These are phyloP conservation scores for Lentithecium fluviatile DNA, from an alignment of 495 filamentous ascomycete genomes.

Conservation along the genomic window DNA sequence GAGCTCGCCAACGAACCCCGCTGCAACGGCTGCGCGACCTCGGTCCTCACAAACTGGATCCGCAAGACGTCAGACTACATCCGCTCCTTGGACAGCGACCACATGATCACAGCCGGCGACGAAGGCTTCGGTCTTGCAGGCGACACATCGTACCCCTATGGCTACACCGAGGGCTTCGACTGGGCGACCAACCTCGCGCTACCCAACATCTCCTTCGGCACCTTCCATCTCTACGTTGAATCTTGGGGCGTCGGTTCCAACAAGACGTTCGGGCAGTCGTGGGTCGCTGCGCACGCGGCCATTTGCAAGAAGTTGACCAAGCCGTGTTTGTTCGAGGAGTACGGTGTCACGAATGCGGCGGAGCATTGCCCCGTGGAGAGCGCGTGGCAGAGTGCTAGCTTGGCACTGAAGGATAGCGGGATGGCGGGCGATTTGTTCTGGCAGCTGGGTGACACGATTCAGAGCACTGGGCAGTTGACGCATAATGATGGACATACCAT, in stretches of 20 bases:
- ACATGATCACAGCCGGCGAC: constrained; percentile 70
- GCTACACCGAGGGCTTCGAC: constrained; percentile 27
- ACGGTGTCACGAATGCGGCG: constrained; percentile 19
- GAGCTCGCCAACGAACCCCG: constrained; percentile 70
- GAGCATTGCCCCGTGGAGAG: constrained; percentile 23
- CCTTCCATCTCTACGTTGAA: constrained; percentile 35
- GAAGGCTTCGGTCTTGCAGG: constrained; percentile 48
- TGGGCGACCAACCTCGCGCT: constrained; percentile 29
- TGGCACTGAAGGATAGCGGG: constrained; percentile 15
- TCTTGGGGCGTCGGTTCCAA: constrained; percentile 25
- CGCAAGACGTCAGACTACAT: constrained; percentile 59
- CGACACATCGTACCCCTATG: constrained; percentile 31
- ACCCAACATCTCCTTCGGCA: constrained; percentile 29
- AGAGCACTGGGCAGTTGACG: constrained; percentile 26
- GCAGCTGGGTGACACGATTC: constrained; percentile 38
- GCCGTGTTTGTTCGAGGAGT: constrained; percentile 35
- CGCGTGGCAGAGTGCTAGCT: constrained; percentile 34
- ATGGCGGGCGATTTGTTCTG: constrained; percentile 40
- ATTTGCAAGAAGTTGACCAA: constrained; percentile 25
- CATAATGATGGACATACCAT: constrained; percentile 36
- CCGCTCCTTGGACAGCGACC: constrained; percentile 60
- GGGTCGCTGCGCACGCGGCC: constrained; percentile 26
- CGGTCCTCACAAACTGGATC: constrained; percentile 63
- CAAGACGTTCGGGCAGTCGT: constrained; percentile 16
- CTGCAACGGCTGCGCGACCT: constrained; percentile 60